Base-by-base conservation (phyloP, 345 rosid genomes). In the Brassica nigra region DNA sequence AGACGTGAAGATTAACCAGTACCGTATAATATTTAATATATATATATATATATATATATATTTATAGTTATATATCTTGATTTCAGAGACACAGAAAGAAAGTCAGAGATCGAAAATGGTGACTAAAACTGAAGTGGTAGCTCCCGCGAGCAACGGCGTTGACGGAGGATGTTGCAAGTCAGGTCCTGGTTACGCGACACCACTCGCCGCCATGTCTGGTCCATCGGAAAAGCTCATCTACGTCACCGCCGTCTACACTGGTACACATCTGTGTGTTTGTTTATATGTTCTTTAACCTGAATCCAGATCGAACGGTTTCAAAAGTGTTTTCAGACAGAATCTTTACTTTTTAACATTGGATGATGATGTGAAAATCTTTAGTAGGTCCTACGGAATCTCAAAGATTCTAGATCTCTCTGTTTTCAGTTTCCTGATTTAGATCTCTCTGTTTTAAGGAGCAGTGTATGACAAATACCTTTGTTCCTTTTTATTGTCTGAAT, bases 201-300 rank as follows among this genome's bases (percentile, higher is more conserved):
- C 98, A 7, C 84, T 92, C 15, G 90, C 88, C 5, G 98, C 98
- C 78, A 94, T 92, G 97, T 73, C 89, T 55, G 95, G 97, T 73
- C 97, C 98, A 18, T 80, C 76, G 37, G 98, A 94, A 80, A 66
- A 87, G 62, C 88, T 92, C 71, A 65, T 94, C 78, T 94, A 94
- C 64, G 97, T 92, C 81, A 89, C 97, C 6, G 93, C 97, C 62
- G 84, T 94, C 71, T 94, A 94, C 78, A 14, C 89, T 4, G 97
- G 98, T 92, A 78, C 57, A n/a, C 57, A 15, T 6, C 6, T 52
- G 18, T 15, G 4, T 4, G 27, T 39, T n/a, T 49, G 5, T 44
- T 11, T 44, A 11, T 11, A 11, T 12, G 12, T 49, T 49, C 54
- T 47, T 47, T 47, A 42, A 42, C n/a, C 52, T 47, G 54, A 47